Conservation (phyloP, 331 rosid genomes). For the Stylosanthes scabra region DNA sequence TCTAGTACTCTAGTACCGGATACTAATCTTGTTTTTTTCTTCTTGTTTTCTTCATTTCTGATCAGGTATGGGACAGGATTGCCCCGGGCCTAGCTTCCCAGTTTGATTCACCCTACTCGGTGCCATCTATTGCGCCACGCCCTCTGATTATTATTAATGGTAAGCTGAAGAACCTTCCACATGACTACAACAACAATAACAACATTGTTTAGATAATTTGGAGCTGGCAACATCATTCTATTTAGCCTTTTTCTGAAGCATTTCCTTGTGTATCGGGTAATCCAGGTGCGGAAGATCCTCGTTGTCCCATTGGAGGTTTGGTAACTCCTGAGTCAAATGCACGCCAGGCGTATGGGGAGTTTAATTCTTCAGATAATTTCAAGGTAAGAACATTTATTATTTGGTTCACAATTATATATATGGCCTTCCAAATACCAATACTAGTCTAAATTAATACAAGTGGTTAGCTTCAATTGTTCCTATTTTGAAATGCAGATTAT, state of each 20-base stretch:
- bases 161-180: slow-evolving; percentile 32
- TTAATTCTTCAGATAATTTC: slow-evolving; percentile 51
- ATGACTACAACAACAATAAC: neutral
- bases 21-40: slow-evolving; percentile 27
- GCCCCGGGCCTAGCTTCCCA: slow-evolving; percentile 89
- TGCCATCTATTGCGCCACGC: slow-evolving; percentile 77
- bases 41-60: slow-evolving; percentile 27
- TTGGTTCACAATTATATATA: slow-evolving; percentile 11
- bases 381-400: slow-evolving; percentile 54
- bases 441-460: slow-evolving; percentile 3
- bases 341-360: slow-evolving; percentile 52
- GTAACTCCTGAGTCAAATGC: slow-evolving; percentile 51
- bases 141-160: slow-evolving; percentile 83
- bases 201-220: neutral
- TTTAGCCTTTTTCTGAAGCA: slow-evolving; percentile 24
- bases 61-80: slow-evolving; percentile 93
- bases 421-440: slow-evolving; percentile 6
- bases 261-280: slow-evolving; percentile 39
- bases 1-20: slow-evolving; percentile 30
- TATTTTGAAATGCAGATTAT: slow-evolving; percentile 51
- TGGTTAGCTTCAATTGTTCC: neutral
- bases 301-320: slow-evolving; percentile 75
- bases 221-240: slow-evolving; percentile 23
- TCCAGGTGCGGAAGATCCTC: slow-evolving; percentile 87
- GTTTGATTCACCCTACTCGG: slow-evolving; percentile 74